phyloP scores from a whole-genome alignment of 2,329 filamentous ascomycete genomes.

The Akanthomyces uredinophilus region DNA sequence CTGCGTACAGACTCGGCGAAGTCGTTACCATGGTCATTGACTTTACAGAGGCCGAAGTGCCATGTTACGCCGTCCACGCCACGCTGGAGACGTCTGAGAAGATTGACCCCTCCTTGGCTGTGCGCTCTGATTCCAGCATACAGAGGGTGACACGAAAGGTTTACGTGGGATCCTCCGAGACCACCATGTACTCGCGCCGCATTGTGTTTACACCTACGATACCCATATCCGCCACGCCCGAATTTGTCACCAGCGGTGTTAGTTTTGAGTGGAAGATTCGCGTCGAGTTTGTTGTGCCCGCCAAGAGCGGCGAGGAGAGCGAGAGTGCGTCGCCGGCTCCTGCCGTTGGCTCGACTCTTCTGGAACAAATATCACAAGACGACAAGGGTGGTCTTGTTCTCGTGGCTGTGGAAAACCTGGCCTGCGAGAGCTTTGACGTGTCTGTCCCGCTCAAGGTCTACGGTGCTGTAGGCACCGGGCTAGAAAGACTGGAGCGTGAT shows the following conservation, averaged over 20 bases:
- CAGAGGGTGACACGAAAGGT: conserved; percentile 80
- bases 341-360: conserved; percentile 41
- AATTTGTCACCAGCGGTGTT: conserved; percentile 86
- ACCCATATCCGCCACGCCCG: conserved; percentile 76
- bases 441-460: conserved; percentile 81
- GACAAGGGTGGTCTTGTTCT: conserved; percentile 69
- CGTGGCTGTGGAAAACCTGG: conserved; percentile 70
- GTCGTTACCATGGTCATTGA: conserved; percentile 79
- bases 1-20: conserved; percentile 85
- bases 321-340: conserved; percentile 19
- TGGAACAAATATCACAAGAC: conserved; percentile 75
- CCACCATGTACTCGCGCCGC: conserved; percentile 72
- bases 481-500: conserved; percentile 52
- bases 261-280: conserved; percentile 83
- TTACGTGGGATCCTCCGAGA: conserved; percentile 73
- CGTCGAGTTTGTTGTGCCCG: conserved; percentile 87
- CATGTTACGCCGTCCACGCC: conserved; percentile 79
- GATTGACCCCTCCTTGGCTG: conserved; percentile 71
- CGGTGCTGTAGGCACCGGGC: conserved; percentile 52
- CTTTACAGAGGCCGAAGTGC: conserved; percentile 70
- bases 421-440: conserved; percentile 88
- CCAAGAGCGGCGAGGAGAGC: conserved; percentile 31
- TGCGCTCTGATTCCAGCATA: conserved; percentile 81
- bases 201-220: conserved; percentile 80
- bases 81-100: conserved; percentile 84